A percentile compares a stretch with the other conserved stretches of the same genome.
Evolutionary conservation across 1,139 yeast species (phyloP).

Genomic region (Meyerozyma elateridarum): DNA sequence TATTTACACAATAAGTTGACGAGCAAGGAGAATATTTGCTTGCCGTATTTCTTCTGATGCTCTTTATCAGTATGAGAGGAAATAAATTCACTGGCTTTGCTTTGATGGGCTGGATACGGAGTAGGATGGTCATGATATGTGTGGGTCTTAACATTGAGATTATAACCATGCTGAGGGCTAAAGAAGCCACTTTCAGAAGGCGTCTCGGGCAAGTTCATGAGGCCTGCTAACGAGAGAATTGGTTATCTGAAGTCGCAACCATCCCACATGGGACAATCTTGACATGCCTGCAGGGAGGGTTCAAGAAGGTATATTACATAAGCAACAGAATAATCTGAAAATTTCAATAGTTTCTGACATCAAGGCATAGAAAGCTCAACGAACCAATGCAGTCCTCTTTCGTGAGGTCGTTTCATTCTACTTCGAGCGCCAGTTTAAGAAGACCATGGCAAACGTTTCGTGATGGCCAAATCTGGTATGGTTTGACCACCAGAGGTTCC

Average conservation of each 20-base stretch:
- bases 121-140: slow-evolving; percentile 33
- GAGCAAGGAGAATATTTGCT: slow-evolving; percentile 12
- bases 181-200: slow-evolving; percentile 29
- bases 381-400: background rate
- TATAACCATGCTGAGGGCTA: slow-evolving; percentile 31
- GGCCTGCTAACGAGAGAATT: too few species aligned
- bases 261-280: too few species aligned
- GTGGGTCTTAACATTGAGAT: slow-evolving; percentile 28
- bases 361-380: background rate
- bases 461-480: slow-evolving; percentile 84
- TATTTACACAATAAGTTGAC: slow-evolving; percentile 9
- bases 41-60: slow-evolving; percentile 39
- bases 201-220: slow-evolving; percentile 25
- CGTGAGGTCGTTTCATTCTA: slow-evolving; percentile 40
- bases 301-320: too few species aligned
- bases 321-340: too few species aligned
- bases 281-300: too few species aligned
- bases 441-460: slow-evolving; percentile 87
- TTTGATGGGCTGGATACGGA: slow-evolving; percentile 25
- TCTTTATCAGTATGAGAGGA: slow-evolving; percentile 29
- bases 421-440: slow-evolving; percentile 50
- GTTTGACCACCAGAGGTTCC: slow-evolving; percentile 69
- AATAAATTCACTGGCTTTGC: slow-evolving; percentile 26
- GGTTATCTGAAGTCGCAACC: too few species aligned
- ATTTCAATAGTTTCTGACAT: background rate